These are phyloP conservation scores for Picochlorum sp. DNA, from an alignment of 139 green algal species.

Conservation along the genomic window DNA sequence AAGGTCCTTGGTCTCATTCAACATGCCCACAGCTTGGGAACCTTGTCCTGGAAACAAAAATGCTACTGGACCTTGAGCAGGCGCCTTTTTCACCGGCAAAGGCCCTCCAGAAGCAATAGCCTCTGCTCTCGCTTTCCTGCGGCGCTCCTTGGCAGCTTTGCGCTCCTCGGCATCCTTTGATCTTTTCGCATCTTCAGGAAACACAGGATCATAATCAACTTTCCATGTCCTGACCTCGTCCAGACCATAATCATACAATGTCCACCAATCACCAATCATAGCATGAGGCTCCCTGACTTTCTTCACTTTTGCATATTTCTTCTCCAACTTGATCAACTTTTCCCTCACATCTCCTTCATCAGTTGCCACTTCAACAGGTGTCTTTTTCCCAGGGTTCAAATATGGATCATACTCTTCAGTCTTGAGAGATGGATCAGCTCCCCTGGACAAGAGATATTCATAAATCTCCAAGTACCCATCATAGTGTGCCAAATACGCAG, in stretches of 20 bases:
- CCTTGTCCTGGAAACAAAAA: constrained; percentile 90
- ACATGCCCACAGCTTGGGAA: constrained; percentile 47
- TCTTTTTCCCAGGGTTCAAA: constrained; percentile 72
- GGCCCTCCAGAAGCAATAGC: not conserved
- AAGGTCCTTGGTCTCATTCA: constrained; percentile 44
- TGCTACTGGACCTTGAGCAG: constrained; percentile 32
- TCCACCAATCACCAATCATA: constrained; percentile 82
- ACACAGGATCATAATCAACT: constrained; percentile 59
- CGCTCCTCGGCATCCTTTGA: constrained; percentile 26
- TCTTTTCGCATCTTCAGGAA: constrained; percentile 61
- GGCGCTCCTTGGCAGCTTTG: constrained; percentile 22
- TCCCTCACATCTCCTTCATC: constrained; percentile 35
- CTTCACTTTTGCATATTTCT: constrained; percentile 55
- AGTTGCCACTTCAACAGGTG: constrained; percentile 46
- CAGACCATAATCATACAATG: constrained; percentile 89
- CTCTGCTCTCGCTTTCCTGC: constrained; percentile 19
- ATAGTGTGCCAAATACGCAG: constrained; percentile 79
- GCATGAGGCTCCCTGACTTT: constrained; percentile 66
- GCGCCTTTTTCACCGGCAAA: constrained; percentile 1
- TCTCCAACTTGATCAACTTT: constrained; percentile 57
- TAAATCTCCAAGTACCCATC: constrained; percentile 92
- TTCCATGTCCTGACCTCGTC: constrained; percentile 66
- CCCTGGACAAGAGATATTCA: constrained; percentile 85
- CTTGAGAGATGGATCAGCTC: constrained; percentile 71
- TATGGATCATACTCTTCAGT: constrained; percentile 82